A percentile compares a stretch with the other conserved stretches of the same genome.
Conservation (phyloP, 192 early-diverging fungal species). For the Backusella liffmaniae region DNA sequence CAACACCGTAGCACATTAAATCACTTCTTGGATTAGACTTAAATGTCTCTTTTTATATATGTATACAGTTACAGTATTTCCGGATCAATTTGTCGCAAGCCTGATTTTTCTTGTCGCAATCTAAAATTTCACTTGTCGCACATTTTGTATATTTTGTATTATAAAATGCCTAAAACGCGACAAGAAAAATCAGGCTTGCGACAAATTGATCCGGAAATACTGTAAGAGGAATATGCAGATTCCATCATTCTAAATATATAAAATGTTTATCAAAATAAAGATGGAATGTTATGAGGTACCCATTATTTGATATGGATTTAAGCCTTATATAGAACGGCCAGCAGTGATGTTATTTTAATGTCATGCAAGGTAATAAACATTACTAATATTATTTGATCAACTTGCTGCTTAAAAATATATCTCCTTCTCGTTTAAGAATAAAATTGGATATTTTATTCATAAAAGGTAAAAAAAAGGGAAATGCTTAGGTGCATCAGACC, state of each 20-base stretch:
- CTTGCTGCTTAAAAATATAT: not conserved
- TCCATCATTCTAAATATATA: not conserved
- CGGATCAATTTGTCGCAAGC: too few species aligned
- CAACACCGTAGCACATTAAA: not conserved
- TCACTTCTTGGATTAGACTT: not conserved
- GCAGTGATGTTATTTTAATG: not conserved
- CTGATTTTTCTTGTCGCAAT: too few species aligned
- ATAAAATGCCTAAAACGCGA: too few species aligned
- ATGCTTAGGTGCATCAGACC: not conserved
- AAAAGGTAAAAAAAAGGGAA: not conserved
- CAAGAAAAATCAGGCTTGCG: too few species aligned
- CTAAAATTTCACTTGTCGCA: too few species aligned
- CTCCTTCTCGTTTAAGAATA: not conserved
- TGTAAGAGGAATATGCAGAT: not conserved
- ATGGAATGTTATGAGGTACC: not conserved
- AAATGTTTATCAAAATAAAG: not conserved
- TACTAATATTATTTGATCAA: not conserved
- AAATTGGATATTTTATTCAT: not conserved
- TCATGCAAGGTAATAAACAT: not conserved
- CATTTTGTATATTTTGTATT: too few species aligned
- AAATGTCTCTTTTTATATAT: not conserved
- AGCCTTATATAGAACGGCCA: not conserved
- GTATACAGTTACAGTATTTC: not conserved
- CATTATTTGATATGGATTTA: not conserved
- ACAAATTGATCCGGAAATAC: too few species aligned